Percentiles rank a stretch among this genome's conserved stretches.
phyloP scores from a whole-genome alignment of 352 stramenopile genomes.

The Pilasporangium apinafurcum region DNA sequence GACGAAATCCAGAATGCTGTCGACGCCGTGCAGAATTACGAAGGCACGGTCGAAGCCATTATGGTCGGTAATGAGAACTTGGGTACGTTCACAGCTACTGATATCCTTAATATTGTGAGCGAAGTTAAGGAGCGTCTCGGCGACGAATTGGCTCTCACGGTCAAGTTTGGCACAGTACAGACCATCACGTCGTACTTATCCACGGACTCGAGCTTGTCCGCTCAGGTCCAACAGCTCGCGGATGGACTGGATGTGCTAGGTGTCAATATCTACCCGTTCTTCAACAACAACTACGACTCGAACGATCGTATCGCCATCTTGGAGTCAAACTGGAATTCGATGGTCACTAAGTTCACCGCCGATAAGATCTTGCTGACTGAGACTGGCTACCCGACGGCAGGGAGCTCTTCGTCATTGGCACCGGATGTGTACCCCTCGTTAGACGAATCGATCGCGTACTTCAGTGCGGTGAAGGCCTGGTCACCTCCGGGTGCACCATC shows the following conservation, averaged over 20 bases:
- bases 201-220: not conserved
- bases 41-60: conserved; percentile 13
- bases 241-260: conserved; percentile 11
- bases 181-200: conserved; percentile 12
- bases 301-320: conserved; percentile 6
- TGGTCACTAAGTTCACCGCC: conserved; percentile 4
- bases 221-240: conserved; percentile 8
- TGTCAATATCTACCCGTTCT: conserved; percentile 27
- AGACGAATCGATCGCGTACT: conserved; percentile 10
- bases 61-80: conserved; percentile 24
- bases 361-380: conserved; percentile 13
- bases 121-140: conserved; percentile 3
- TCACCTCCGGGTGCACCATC: conserved; percentile 1
- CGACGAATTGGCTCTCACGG: conserved; percentile 1
- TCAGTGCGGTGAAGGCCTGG: conserved; percentile 14
- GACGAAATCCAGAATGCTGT: conserved; percentile 11
- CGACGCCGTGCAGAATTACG: conserved; percentile 5
- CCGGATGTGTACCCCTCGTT: not conserved
- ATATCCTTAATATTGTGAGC: conserved; percentile 5
- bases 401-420: not conserved
- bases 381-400: conserved; percentile 8
- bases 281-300: conserved; percentile 7
- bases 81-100: conserved; percentile 1
- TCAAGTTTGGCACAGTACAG: conserved; percentile 15
- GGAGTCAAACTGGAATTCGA: conserved; percentile 11